Evolutionary conservation across 2,329 filamentous ascomycete species (phyloP), one percentile per base, ranked within the genome.

Genomic region (Diaporthe eres): DNA sequence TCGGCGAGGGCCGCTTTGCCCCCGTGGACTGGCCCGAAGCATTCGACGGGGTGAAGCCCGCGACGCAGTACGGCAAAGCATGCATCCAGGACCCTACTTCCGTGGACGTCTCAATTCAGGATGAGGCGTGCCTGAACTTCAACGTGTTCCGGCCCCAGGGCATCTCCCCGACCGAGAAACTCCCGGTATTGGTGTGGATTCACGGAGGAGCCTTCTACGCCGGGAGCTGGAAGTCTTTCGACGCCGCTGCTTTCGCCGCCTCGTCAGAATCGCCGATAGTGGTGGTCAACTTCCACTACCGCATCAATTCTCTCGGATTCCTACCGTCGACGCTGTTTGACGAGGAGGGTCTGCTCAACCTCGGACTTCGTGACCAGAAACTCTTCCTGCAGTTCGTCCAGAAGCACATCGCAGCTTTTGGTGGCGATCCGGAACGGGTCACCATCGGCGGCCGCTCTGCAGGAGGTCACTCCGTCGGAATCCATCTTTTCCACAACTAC

Each of bases 181-280:
- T 86, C 0, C 84, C 84, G 0, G 82, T 85, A 0, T 78, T 85
- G 1, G 81, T 85, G 1, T 86, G 84, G 81, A 85, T 85, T n/a
- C 84, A 86, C 31, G 84, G 84, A 28, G 84, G 84, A 0, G 80
- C 82, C 7, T 85, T 86, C 55, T 81, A 79, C 19, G 73, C 79
- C 3, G 84, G 83, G 8, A 82, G 80, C 68, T 83, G 81, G 77
- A 79, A 76, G 28, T 83, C 81, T 71, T 83, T 85, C n/a, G 84
- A 85, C 13, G 84, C 79, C 2, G 82, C 83, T 13, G 77, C 82
- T 10, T 80, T 81, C 13, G 80, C 79, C 17, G 79, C 80, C 2
- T 76, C 76, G 2, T 81, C 81, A 6, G 75, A 77, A 10, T 79
- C 78, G 17, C 80, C 81, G 22, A 74, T 82, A 2, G 77, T 81